Evolutionary conservation across 2,329 filamentous ascomycete genomes (phyloP), one percentile per base, ranked within the genome.

Genomic region (Aspergillus sp.): DNA sequence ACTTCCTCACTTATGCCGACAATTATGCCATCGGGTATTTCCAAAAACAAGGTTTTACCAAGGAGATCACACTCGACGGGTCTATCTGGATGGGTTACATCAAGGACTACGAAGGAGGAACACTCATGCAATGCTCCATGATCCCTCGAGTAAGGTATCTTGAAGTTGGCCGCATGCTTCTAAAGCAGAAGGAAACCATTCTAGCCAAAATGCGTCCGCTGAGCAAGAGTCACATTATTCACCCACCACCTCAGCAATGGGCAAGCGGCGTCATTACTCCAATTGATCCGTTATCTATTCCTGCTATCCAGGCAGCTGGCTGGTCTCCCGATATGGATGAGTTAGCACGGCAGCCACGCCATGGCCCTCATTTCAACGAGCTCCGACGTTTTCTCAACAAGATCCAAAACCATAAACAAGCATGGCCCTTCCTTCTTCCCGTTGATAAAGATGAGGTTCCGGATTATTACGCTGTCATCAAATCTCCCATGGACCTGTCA

Each of bases 101-200:
- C 80, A 99, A 99, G 73, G 95, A 99, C 73, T 99, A 99, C 74
- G 95, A 99, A 76, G 95, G 95, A 57, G 95, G 95, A 55, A 99
- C 95, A 0, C 96, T 99, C 61, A 99, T 99, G 95, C 95, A 99
- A 78, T 99, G 95, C 71, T 91, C 89, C 51, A 98, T 99, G 95
- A 83, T 99, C 20, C 93, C 93, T 7, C 90, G 89, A 61, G 91
- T 98, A 54, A 89, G 95, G 49, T 99, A 99, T 75, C 87, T 99
- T 5, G 93, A 98, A 74, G 86, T 88, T 70, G 90, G 91, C 3
- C 89, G 93, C 61, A 96, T 99, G 91, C 83, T 99, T 2, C 84
- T 96, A 46, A 98, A 99, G 79, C 95, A 99, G 73, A 98, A 97
- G 74, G 95, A 97, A 73, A 89, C 89, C 54, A 91, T 98, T 4